Conservation (phyloP, 352 stramenopile genomes). For the Phytopythium ostracodes region DNA sequence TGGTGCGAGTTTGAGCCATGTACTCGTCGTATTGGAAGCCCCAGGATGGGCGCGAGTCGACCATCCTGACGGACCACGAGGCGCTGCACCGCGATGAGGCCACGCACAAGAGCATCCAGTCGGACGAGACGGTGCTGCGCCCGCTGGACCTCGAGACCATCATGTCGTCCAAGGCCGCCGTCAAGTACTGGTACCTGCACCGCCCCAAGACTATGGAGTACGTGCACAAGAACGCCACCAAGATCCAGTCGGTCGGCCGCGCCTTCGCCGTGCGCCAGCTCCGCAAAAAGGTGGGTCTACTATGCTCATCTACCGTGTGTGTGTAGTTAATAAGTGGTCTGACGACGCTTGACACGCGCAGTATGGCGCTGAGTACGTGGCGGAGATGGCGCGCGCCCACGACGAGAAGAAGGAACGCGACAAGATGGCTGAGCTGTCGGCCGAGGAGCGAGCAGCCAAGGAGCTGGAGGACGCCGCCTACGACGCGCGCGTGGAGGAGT, state of each 20-base stretch:
- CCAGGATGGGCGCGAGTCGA: constrained; percentile 65
- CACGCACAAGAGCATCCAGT: constrained; percentile 78
- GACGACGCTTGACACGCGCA: constrained; percentile 3
- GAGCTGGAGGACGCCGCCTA: constrained; percentile 55
- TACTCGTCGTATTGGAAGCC: constrained; percentile 88
- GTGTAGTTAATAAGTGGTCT: background rate
- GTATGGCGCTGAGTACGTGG: constrained; percentile 79
- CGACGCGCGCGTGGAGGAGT: constrained; percentile 78
- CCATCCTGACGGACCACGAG: constrained; percentile 77
- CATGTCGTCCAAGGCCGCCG: constrained; percentile 81
- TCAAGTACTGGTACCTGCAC: constrained; percentile 90
- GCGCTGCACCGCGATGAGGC: constrained; percentile 74
- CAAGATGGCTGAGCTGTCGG: constrained; percentile 53
- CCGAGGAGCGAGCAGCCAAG: constrained; percentile 50
- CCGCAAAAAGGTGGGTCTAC: constrained; percentile 35
- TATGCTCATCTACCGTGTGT: background rate
- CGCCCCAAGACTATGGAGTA: constrained; percentile 88
- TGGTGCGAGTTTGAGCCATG: constrained; percentile 27
- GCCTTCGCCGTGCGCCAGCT: constrained; percentile 76
- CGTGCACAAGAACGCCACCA: constrained; percentile 86
- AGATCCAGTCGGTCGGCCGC: constrained; percentile 78
- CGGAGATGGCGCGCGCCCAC: constrained; percentile 65
- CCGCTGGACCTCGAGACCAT: constrained; percentile 85
- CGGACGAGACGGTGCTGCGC: constrained; percentile 70
- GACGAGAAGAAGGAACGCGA: constrained; percentile 61